Evolutionary conservation across 139 green algal genomes (phyloP).

Genomic region (Picochlorum sp.): DNA sequence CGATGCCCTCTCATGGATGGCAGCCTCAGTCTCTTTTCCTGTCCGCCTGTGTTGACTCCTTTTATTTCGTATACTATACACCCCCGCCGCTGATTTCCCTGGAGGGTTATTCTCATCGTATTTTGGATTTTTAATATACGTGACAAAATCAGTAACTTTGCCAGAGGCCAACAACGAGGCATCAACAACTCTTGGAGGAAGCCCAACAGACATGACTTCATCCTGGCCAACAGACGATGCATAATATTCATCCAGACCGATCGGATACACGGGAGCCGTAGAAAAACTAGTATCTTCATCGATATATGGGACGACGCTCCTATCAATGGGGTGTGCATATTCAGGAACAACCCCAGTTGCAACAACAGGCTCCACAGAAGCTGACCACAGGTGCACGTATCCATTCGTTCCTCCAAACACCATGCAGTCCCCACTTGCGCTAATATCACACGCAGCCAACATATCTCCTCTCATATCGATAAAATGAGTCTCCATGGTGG

Average conservation of each 20-base stretch:
- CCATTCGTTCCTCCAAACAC: conserved; percentile 65
- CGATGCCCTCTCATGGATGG: conserved; percentile 21
- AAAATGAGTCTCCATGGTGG: conserved; percentile 6
- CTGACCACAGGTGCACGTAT: conserved; percentile 73
- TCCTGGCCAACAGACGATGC: conserved; percentile 41
- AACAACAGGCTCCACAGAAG: conserved; percentile 7
- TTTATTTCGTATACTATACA: conserved; percentile 40
- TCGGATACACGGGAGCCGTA: neutral
- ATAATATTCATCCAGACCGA: conserved; percentile 11
- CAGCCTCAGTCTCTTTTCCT: neutral
- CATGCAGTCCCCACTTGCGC: conserved; percentile 51
- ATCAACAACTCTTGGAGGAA: conserved; percentile 35
- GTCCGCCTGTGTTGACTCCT: conserved; percentile 31
- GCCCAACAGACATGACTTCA: conserved; percentile 32
- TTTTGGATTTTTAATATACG: conserved; percentile 72
- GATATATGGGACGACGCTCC: neutral
- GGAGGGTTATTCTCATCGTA: conserved; percentile 33
- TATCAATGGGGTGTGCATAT: neutral
- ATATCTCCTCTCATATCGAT: conserved; percentile 51
- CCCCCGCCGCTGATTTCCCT: conserved; percentile 29
- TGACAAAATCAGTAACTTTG: conserved; percentile 72
- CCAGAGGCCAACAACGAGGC: conserved; percentile 41
- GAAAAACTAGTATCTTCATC: conserved; percentile 13
- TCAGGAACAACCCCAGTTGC: conserved; percentile 5
- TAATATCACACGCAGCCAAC: conserved; percentile 34